Evolutionary conservation across 257 asterid genomes (phyloP), one percentile per base, ranked within the genome.

Genomic region (Handroanthus guayacan): DNA sequence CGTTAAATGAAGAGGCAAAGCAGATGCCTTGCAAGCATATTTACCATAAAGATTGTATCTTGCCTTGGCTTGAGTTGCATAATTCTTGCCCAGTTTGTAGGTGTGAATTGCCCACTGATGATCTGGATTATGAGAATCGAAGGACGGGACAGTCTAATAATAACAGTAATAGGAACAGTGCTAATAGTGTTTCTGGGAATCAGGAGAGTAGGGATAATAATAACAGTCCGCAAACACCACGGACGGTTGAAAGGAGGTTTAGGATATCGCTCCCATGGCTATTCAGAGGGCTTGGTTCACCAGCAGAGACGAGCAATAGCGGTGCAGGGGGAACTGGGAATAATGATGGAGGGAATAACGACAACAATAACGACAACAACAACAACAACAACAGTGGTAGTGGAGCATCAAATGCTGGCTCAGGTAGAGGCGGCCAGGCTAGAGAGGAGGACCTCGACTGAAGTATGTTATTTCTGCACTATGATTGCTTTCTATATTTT

Each of bases 11-110:
- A 82, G 79, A 47, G 69, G 86, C 75, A 0, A 89, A 79, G 74
- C 84, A 84, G 82, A 67, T 89, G 62, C 90, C 92, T 3, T 89
- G 95, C 62, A 69, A 75, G 64, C 95, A 89, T 80, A 78, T 73
- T 44, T 87, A 85, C 83, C 92, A 89, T 55, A 84, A 77, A 7
- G 90, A 89, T 66, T 89, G 92, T 70, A 85, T 89, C 43, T 12
- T 81, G 20, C 95, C 92, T 18, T 89, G 95, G 95, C 83, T 89
- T 54, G 86, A 81, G 74, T 43, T 89, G 75, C 85, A 85, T 78
- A 89, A 87, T 65, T 86, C 94, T 10, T 89, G 94, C 66, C 94
- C 94, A 7, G 94, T 89, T 74, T 89, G 92, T 83, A 82, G 92
- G 78, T 80, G 75, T 37, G 92, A 87, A 84, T 80, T 89, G 80